Evolutionary conservation across 805 yeast species (phyloP).

Genomic region (Yarrowia sp.): DNA sequence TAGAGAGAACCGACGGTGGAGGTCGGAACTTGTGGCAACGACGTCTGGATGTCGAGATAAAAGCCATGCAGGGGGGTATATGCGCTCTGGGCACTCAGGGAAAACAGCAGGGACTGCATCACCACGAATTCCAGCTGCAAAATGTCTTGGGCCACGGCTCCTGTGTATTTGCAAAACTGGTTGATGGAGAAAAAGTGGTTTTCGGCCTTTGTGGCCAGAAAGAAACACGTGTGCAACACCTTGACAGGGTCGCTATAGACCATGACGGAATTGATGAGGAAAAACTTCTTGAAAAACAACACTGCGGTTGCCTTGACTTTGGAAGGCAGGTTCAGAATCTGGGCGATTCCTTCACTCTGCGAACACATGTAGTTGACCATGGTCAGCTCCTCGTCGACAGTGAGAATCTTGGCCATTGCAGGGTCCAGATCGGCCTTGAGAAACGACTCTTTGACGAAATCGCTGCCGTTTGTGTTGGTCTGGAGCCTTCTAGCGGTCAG

Average conservation of each 20-base stretch:
- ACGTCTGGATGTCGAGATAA: constrained; percentile 83
- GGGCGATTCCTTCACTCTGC: constrained; percentile 72
- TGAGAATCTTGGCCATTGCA: constrained; percentile 56
- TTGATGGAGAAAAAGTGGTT: constrained; percentile 87
- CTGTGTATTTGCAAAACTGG: constrained; percentile 65
- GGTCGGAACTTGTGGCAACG: constrained; percentile 52
- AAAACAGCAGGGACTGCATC: constrained; percentile 75
- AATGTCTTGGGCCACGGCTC: constrained; percentile 65
- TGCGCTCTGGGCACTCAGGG: constrained; percentile 87
- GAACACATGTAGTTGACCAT: constrained; percentile 75
- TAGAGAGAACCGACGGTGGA: constrained; percentile 70
- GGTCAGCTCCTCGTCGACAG: constrained; percentile 71
- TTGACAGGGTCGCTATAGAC: constrained; percentile 80
- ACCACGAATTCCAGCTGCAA: constrained; percentile 80
- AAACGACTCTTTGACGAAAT: constrained; percentile 47
- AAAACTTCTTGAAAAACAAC: constrained; percentile 80
- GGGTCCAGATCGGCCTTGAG: constrained; percentile 40
- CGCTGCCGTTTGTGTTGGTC: constrained; percentile 61
- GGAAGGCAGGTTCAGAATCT: constrained; percentile 80
- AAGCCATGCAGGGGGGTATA: constrained; percentile 92
- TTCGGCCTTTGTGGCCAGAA: constrained; percentile 91
- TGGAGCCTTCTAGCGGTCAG: constrained; percentile 58
- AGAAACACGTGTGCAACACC: constrained; percentile 78
- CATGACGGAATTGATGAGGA: constrained; percentile 80
- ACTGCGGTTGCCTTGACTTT: constrained; percentile 89